These are phyloP conservation scores for Daedaleopsis sinensis DNA, from an alignment of 768 basidiomycete species.

Conservation along the genomic window DNA sequence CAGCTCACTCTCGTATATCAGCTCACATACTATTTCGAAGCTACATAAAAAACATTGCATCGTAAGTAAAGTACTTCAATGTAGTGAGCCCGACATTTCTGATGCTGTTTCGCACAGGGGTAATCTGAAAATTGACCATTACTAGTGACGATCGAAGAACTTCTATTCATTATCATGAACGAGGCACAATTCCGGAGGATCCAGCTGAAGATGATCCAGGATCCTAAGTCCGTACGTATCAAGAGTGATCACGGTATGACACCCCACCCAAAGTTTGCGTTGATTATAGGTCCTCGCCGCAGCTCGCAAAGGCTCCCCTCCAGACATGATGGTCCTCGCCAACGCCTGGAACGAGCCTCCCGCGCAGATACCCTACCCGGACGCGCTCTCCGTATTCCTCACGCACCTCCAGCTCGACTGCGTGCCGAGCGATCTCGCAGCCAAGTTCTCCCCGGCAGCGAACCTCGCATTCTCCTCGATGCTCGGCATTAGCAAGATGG, in stretches of 20 bases:
- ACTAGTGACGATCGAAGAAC: no score
- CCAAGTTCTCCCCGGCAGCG: conserved; percentile 13
- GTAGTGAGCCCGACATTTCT: no score
- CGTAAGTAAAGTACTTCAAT: no score
- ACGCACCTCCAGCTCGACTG: conserved; percentile 30
- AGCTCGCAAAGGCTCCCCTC: conserved; percentile 19
- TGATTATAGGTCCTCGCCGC: conserved; percentile 17
- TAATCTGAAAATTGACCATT: no score
- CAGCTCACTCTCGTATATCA: no score
- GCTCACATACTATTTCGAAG: no score
- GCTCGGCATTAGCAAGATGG: conserved; percentile 37
- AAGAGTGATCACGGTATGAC: no score
- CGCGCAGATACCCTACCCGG: conserved; percentile 22
- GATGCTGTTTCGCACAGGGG: no score
- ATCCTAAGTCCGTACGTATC: neutral
- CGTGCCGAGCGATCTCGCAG: conserved; percentile 12
- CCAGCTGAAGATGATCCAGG: neutral
- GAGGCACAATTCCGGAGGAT: neutral
- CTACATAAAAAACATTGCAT: no score
- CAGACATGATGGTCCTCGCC: conserved; percentile 24
- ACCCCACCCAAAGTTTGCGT: no score
- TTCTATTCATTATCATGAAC: neutral
- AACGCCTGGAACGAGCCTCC: conserved; percentile 30
- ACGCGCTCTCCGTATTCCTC: conserved; percentile 35
- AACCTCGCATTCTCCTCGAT: conserved; percentile 37